Base-by-base conservation (phyloP, 1,284 basidiomycete species). In the Tylopilus sp. region DNA sequence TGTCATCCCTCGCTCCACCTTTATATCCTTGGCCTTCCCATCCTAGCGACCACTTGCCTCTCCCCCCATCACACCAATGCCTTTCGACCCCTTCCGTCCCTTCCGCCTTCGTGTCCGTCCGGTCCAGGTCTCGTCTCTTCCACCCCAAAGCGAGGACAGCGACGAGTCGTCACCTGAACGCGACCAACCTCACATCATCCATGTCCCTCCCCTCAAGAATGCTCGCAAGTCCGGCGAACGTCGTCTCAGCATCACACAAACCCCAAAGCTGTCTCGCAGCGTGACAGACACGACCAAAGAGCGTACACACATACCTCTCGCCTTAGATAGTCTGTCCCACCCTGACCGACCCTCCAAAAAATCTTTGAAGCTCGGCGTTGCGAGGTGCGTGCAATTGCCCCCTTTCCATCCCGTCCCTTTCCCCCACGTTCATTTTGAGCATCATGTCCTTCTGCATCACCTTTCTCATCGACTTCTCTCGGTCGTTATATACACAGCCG, bases 81-180 rank as follows among this genome's bases (percentile, higher is more conserved):
- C 11, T 9, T 44, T 66, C 11, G 45, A 55, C 25, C 49, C 48
- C 21, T 52, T 63, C 44, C 61, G 54, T 10, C 63, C 51, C 18
- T 36, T 66, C 19, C 64, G 64, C 26, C 48, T 45, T 6, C 62
- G 54, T 5, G 36, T 52, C 12, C 16, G 21, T 13, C 41, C 28
- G n/a, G 10, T 18, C 28, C 16, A 16, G 34, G 33, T 13, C n/a
- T 30, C 59, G 4, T 16, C 34, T 11, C 35, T 16, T 10, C 35
- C 37, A n/a, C n/a, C n/a, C 6, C 3, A 36, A 0, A 41, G n/a
- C 10, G 60, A 66, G 0, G 64, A 63, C 51, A 66, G 37, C 11
- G 65, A 67, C 25, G 44, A 42, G 15, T 65, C 57, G 12, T 60
- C 63, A 0, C 63, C 54, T 0, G 54, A 62, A 13, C 45, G 34